Base-by-base conservation (phyloP, 139 green algal genomes). In the Pleodorina starrii region DNA sequence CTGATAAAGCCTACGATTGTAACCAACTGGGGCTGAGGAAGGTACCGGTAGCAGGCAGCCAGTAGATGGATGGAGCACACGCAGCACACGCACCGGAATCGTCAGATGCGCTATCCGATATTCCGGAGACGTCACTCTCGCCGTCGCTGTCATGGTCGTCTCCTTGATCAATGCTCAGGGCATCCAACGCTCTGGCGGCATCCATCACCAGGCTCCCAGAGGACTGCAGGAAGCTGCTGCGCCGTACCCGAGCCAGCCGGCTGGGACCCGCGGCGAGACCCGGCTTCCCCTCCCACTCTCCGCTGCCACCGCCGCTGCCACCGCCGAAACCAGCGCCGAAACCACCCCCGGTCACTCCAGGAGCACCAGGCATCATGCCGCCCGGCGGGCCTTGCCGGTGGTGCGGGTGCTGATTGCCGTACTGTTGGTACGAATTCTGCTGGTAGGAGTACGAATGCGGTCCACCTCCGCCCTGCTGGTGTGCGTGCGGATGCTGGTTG, bases 51-150 rank as follows among this genome's bases (percentile, higher is more conserved):
- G n/a, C n/a, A n/a, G n/a, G n/a, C n/a, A n/a, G n/a, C n/a, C n/a
- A n/a, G n/a, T n/a, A n/a, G n/a, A n/a, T n/a, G n/a, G n/a, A n/a
- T n/a, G n/a, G n/a, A n/a, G n/a, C n/a, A n/a, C n/a, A n/a, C n/a
- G n/a, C n/a, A n/a, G n/a, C 36, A 25, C 25, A 57, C 40, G 40
- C 10, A 84, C 76, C 76, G 7, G 50, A 84, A 14, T 50, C 35
- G 50, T n/a, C 80, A 19, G 57, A 60, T 19, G 0, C 80, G 27
- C 80, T n/a, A n/a, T n/a, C 80, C 7, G 80, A 63, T 10, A 86
- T 72, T 38, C 80, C 80, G 42, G 40, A 46, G 6, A 63, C 17
- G 11, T 35, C 80, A 27, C 80, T 76, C 17, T 86, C 80, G 42
- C 80, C 59, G 38, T 66, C 59, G 27, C 42, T 66, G 54, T 76